Percentiles rank a stretch among this genome's conserved stretches.
phyloP scores from a whole-genome alignment of 2,329 filamentous ascomycete species.

The Neonectria faginata region DNA sequence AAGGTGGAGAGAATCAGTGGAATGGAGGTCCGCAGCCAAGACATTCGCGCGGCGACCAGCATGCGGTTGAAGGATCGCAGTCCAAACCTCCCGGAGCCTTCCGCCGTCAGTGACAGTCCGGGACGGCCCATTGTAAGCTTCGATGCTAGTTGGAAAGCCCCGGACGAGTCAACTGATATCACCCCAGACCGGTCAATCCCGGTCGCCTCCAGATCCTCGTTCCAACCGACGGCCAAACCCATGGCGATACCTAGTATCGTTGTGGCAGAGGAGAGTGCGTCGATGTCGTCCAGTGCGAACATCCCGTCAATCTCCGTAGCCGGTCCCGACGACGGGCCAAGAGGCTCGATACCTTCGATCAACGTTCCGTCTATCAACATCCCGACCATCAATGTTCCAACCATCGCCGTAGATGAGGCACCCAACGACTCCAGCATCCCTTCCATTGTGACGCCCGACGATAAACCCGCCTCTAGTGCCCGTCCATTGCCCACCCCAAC shows the following conservation, averaged over 20 bases:
- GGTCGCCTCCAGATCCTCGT: constrained; percentile 44
- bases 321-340: constrained; percentile 40
- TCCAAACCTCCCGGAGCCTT: constrained; percentile 86
- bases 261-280: constrained; percentile 62
- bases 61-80: constrained; percentile 90
- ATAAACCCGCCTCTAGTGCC: constrained; percentile 43
- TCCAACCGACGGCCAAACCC: constrained; percentile 48
- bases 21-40: constrained; percentile 84
- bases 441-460: constrained; percentile 61
- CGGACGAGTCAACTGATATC: constrained; percentile 77
- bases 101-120: constrained; percentile 88
- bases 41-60: constrained; percentile 90
- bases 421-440: constrained; percentile 51
- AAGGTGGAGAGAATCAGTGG: constrained; percentile 76
- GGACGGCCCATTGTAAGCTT: constrained; percentile 98
- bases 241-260: constrained; percentile 65
- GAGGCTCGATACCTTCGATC: constrained; percentile 51
- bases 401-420: constrained; percentile 43
- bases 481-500: constrained; percentile 61
- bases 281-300: constrained; percentile 46
- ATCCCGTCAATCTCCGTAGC: constrained; percentile 54
- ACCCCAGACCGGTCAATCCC: constrained; percentile 58
- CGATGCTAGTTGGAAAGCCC: constrained; percentile 83
- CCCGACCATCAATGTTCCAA: constrained; percentile 62
- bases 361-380: constrained; percentile 65